These are phyloP conservation scores for Fusarium proliferatum DNA, from an alignment of 2,329 filamentous ascomycete genomes.

Conservation along the genomic window DNA sequence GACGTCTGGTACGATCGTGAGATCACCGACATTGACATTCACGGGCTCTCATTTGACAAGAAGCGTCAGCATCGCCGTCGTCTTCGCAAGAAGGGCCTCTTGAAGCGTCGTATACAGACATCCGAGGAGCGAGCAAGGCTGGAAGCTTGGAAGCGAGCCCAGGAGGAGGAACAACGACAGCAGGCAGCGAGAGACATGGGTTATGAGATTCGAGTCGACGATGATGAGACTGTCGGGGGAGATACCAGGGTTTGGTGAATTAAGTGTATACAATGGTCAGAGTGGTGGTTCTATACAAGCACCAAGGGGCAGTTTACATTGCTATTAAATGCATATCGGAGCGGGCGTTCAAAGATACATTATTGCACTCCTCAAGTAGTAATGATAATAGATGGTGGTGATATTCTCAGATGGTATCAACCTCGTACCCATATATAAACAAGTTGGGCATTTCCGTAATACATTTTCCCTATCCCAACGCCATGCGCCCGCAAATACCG, in stretches of 20 bases:
- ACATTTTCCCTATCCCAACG: constrained; percentile 42
- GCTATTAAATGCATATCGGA: constrained; percentile 31
- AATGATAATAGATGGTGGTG: constrained; percentile 34
- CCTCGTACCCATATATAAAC: constrained; percentile 31
- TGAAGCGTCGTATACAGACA: constrained; percentile 49
- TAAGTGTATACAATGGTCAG: background rate
- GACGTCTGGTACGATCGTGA: constrained; percentile 60
- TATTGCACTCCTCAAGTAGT: constrained; percentile 15
- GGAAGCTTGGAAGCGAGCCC: constrained; percentile 57
- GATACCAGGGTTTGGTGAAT: constrained; percentile 46
- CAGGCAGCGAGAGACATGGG: constrained; percentile 55
- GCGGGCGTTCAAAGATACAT: constrained; percentile 30
- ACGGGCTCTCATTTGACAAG: constrained; percentile 58
- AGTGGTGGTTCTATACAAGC: background rate
- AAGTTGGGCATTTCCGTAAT: constrained; percentile 11
- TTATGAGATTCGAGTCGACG: constrained; percentile 50
- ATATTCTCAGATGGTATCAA: constrained; percentile 41
- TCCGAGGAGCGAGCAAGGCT: constrained; percentile 57
- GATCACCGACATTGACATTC: constrained; percentile 57
- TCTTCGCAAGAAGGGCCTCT: constrained; percentile 59
- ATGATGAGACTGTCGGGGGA: constrained; percentile 46
- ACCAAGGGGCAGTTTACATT: constrained; percentile 9
- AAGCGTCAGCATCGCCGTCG: constrained; percentile 63
- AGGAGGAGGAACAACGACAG: constrained; percentile 54
- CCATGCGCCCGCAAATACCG: constrained; percentile 38